Conservation (phyloP, 208 protist species). For the Trypanosoma theileri region DNA sequence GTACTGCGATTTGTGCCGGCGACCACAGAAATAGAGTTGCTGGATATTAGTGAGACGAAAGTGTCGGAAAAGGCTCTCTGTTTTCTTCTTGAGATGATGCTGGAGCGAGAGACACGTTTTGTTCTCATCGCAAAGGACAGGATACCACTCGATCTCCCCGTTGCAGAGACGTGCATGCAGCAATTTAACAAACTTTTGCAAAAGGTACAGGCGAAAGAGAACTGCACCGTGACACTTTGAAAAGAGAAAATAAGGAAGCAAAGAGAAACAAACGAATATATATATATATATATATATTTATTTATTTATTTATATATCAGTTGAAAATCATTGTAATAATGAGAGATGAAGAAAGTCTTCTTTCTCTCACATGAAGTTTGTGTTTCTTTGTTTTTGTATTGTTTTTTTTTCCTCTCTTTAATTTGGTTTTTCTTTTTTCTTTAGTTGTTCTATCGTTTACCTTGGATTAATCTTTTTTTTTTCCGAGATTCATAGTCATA, state of each 20-base stretch:
- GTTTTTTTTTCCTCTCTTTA: too few species aligned
- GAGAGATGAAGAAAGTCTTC: too few species aligned
- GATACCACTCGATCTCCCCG: neutral
- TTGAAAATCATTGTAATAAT: too few species aligned
- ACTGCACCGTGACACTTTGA: constrained; percentile 15
- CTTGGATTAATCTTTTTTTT: too few species aligned
- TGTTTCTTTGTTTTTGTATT: too few species aligned
- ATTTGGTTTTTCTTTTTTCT: too few species aligned
- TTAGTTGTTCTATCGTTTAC: too few species aligned
- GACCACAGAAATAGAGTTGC: constrained; percentile 58
- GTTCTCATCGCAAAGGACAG: constrained; percentile 38
- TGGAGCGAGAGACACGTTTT: constrained; percentile 63
- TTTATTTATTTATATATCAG: constrained; percentile 16
- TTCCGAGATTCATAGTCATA: too few species aligned
- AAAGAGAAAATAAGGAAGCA: neutral
- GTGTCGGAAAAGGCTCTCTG: constrained; percentile 77
- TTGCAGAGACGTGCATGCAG: neutral
- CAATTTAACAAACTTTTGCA: constrained; percentile 26
- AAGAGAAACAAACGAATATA: neutral
- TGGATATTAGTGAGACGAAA: constrained; percentile 79
- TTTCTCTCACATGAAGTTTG: too few species aligned
- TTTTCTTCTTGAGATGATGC: constrained; percentile 82
- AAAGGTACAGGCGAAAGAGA: constrained; percentile 18
- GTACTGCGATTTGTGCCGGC: constrained; percentile 81
- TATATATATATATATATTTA: neutral